Percentiles rank a stretch among this genome's conserved stretches.
These are phyloP conservation scores for Papiliotrema fonsecae DNA, from an alignment of 1,284 basidiomycete genomes.

Conservation along the genomic window DNA sequence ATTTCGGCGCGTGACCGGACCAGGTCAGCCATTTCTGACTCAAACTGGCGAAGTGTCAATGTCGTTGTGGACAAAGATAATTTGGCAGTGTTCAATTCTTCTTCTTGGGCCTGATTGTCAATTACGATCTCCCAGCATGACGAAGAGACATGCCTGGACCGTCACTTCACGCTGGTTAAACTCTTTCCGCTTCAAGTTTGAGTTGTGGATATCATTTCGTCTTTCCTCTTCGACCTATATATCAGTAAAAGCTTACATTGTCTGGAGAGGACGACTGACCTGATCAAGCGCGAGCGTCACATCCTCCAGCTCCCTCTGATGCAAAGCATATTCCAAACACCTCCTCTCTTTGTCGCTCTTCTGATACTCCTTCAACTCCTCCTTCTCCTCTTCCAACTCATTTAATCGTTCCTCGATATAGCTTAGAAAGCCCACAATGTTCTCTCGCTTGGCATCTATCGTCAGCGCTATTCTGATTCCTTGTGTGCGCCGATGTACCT, in stretches of 20 bases:
- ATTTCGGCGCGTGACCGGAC: slow-evolving; percentile 72
- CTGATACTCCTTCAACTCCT: slow-evolving; percentile 94
- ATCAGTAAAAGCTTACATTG: slow-evolving; percentile 1
- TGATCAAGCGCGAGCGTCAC: slow-evolving; percentile 79
- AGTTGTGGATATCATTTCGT: slow-evolving; percentile 71
- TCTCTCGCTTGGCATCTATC: slow-evolving; percentile 73
- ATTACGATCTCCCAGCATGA: background rate
- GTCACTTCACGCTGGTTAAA: slow-evolving; percentile 79
- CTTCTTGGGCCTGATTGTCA: slow-evolving; percentile 61
- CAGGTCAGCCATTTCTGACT: slow-evolving; percentile 56
- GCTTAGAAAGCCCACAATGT: slow-evolving; percentile 83
- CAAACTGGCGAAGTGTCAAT: slow-evolving; percentile 37
- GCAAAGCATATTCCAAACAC: slow-evolving; percentile 91
- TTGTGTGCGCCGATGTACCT: slow-evolving; percentile 25
- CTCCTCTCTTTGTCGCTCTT: slow-evolving; percentile 90
- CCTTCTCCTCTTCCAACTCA: slow-evolving; percentile 95
- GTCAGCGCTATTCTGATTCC: background rate
- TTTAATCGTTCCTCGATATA: slow-evolving; percentile 85
- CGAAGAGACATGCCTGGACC: slow-evolving; percentile 58
- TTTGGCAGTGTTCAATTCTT: slow-evolving; percentile 64
- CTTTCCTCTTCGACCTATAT: slow-evolving; percentile 61
- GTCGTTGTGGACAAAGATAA: slow-evolving; percentile 66
- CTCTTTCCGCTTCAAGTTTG: slow-evolving; percentile 72
- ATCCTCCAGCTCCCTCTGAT: slow-evolving; percentile 85
- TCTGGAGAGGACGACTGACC: slow-evolving; percentile 16